Evolutionary conservation across 768 basidiomycete species (phyloP), one percentile per base, ranked within the genome.

Genomic region (Panaeolus papilionaceus): DNA sequence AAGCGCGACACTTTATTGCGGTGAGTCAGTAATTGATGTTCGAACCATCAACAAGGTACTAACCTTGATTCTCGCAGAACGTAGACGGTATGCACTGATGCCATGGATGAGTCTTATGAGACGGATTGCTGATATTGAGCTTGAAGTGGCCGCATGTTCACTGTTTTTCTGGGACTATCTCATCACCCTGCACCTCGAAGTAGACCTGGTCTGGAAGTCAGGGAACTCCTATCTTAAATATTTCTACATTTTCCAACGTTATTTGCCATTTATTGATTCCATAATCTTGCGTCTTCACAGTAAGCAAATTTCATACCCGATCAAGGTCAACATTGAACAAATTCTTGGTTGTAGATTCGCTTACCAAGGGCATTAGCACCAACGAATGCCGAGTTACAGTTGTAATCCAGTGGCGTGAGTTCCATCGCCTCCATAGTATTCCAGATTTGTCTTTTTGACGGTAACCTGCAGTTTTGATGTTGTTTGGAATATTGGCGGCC

Each of bases 121-220:
- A 11, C 39, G 9, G 39, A 14, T 40, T 40, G 39, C 9, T 40
- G 39, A 40, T 14, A 0, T 40, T 8, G 14, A 40, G 9, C 8
- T 20, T 51, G 23, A 1, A 51, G 49, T 51, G 49, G 49, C 49
- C 26, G 49, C 49, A 2, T 51, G 49, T 9, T 2, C 20, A 26
- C 6, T 51, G 8, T 51, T 51, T 51, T 14, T 51, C 49, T 51
- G 49, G 49, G 49, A 51, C 23, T 51, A 51, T 18, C 20, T 51
- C 10, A 51, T 51, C 23, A 51, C 49, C 14, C 10, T 51, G 11
- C 23, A 51, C 26, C 49, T 51, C 23, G 49, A 51, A 28, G 49
- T 51, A 20, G 26, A 28, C 8, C 23, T 51, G 3, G 23, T 51
- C 4, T 51, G 49, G 49, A 5, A 28, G 23, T 28, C 49, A 11